Percentiles rank a stretch among this genome's conserved stretches.
These are phyloP conservation scores for Pseudogymnoascus sp. DNA, from an alignment of 2,329 filamentous ascomycete genomes.

Conservation along the genomic window DNA sequence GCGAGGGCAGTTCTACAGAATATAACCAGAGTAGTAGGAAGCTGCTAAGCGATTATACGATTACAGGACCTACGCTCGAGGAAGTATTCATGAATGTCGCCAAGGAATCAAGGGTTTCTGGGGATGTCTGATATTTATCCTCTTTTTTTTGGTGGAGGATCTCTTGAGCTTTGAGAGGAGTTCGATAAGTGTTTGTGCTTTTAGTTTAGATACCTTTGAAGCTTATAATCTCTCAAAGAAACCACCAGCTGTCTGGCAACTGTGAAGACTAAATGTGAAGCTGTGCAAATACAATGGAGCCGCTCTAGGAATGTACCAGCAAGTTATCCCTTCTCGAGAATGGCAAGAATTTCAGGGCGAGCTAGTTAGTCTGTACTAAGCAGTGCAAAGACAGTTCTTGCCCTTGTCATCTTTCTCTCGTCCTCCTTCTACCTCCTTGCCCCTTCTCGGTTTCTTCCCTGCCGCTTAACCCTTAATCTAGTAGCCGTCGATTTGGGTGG, in stretches of 20 bases:
- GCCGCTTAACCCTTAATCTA: too few species aligned
- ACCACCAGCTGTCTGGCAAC: background rate
- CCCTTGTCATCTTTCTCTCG: too few species aligned
- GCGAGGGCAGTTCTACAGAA: slow-evolving; percentile 13
- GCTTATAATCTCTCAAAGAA: background rate
- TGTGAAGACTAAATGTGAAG: background rate
- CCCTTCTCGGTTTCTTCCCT: too few species aligned
- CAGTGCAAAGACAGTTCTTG: too few species aligned
- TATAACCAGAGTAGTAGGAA: slow-evolving; percentile 4
- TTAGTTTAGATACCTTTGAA: background rate
- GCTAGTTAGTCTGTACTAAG: too few species aligned
- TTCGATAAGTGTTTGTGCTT: background rate
- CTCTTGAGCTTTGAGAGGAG: background rate
- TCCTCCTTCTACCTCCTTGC: too few species aligned
- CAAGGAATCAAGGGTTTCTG: slow-evolving; percentile 17
- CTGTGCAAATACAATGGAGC: background rate
- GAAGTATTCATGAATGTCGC: slow-evolving; percentile 28
- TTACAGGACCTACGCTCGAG: slow-evolving; percentile 23
- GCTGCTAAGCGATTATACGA: slow-evolving; percentile 21
- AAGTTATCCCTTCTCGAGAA: background rate
- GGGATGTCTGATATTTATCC: background rate
- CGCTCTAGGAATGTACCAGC: background rate
- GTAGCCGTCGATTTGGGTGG: too few species aligned
- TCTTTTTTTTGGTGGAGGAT: background rate
- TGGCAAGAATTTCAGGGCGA: background rate